Percentiles rank a stretch among this genome's conserved stretches.
Evolutionary conservation across 2,329 filamentous ascomycete species (phyloP).

Genomic region (Ophiostoma australiae): DNA sequence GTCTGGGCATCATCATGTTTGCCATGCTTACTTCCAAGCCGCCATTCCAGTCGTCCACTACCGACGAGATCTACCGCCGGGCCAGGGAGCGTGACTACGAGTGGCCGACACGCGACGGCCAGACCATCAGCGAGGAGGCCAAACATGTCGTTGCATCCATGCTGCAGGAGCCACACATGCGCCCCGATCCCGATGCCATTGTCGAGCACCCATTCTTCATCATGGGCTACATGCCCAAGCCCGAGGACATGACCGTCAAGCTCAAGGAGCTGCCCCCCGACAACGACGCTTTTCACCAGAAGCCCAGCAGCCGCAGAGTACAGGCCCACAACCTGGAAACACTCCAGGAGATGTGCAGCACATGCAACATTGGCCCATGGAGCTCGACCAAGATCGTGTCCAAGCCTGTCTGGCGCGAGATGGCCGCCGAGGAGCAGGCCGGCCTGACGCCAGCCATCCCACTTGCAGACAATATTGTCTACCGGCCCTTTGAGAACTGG

Average conservation of each 20-base stretch:
- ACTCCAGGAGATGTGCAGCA: conserved; percentile 52
- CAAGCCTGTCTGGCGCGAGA: conserved; percentile 60
- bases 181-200: conserved; percentile 71
- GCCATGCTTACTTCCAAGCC: conserved; percentile 95
- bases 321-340: conserved; percentile 47
- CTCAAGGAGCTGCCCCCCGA: conserved; percentile 55
- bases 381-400: conserved; percentile 43
- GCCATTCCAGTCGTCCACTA: conserved; percentile 88
- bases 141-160: conserved; percentile 73
- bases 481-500: conserved; percentile 59
- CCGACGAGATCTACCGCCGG: conserved; percentile 76
- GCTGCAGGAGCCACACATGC: conserved; percentile 67
- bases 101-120: conserved; percentile 66
- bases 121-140: conserved; percentile 68
- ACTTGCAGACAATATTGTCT: conserved; percentile 57
- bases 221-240: conserved; percentile 64
- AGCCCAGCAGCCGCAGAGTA: conserved; percentile 43
- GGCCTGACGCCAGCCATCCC: conserved; percentile 60
- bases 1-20: conserved; percentile 95
- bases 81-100: conserved; percentile 69
- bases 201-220: conserved; percentile 77
- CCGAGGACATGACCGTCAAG: conserved; percentile 54
- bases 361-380: conserved; percentile 57
- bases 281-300: conserved; percentile 52
- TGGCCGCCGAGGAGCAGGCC: conserved; percentile 63